Evolutionary conservation across 2,329 filamentous ascomycete genomes (phyloP), one percentile per base, ranked within the genome.

Genomic region (Colletotrichum horii): DNA sequence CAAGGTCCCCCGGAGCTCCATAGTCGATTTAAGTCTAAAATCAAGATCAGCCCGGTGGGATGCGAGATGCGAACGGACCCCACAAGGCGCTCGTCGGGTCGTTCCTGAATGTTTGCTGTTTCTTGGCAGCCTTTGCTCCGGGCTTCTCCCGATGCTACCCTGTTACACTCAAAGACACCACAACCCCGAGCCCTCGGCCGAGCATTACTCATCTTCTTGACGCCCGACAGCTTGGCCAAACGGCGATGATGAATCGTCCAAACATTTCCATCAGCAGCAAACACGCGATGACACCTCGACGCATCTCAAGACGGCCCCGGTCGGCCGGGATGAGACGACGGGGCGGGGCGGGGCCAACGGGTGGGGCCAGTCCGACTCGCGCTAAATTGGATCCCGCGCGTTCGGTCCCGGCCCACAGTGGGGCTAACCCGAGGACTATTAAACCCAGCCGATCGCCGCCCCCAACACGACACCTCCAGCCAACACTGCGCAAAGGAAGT

Each of bases 391-490:
- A 19, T 15, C 48, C 62, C 34, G 66, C 24, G 22, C 30, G 4
- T 4, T 48, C 30, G 55, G 14, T 61, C 32, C 24, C 26, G 16
- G 6, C 19, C 32, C 36, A 11, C 38, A 26, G 66, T 74, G 71
- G 71, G 71, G 58, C 66, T 70, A 28, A 14, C 58, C 71, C 71
- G 71, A 74, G 66, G 22, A 32, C 34, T 48, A 70, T 58, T 48
- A 55, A 73, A 62, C 16, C 52, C 30, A 66, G 56, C 7, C 36
- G 24, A 62, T 69, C 16, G 38, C 65, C 56, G 55, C 43, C 38
- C 38, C 38, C 19, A 48, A 48, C 19, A 1, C 38, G 3, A n/a
- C 38, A n/a, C 38, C 19, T 48, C 0, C 19, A 19, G 22, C 0
- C 12, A n/a, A 12, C 38, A 48, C 38, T 1, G 2, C 0, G 38